Evolutionary conservation across 306 rosid genomes (phyloP).

Genomic region (Senna tora): DNA sequence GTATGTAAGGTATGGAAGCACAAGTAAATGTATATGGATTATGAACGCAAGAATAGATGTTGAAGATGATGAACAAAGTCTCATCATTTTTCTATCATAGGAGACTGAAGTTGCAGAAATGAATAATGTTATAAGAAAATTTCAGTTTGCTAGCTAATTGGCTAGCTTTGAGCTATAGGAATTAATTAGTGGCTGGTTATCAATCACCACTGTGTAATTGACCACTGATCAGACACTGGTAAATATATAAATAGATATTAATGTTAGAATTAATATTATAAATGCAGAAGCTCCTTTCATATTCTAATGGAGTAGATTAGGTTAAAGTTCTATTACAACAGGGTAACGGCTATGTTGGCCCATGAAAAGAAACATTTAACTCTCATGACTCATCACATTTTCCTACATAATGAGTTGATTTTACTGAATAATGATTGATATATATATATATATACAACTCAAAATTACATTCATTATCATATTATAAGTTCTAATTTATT

Average conservation of each 20-base stretch:
- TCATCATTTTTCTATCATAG: conserved; percentile 45
- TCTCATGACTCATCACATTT: background rate
- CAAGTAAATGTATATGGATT: conserved; percentile 36
- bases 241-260: no score
- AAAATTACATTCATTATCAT: no score
- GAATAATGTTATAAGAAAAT: background rate
- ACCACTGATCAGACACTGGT: no score
- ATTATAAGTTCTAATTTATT: no score
- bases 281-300: background rate
- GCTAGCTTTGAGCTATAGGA: no score
- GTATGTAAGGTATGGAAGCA: conserved; percentile 31
- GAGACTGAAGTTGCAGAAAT: conserved; percentile 2
- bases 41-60: conserved; percentile 26
- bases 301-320: background rate
- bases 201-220: no score
- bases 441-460: no score
- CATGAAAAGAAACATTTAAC: background rate
- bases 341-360: background rate
- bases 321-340: background rate
- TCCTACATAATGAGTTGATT: no score
- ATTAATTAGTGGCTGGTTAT: no score
- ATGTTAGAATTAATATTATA: no score
- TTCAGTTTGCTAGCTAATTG: background rate
- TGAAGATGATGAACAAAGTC: conserved; percentile 39
- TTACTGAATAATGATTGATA: no score